Conservation (phyloP, 2,329 filamentous ascomycete species). For the Phyllosticta citrichinensis region DNA sequence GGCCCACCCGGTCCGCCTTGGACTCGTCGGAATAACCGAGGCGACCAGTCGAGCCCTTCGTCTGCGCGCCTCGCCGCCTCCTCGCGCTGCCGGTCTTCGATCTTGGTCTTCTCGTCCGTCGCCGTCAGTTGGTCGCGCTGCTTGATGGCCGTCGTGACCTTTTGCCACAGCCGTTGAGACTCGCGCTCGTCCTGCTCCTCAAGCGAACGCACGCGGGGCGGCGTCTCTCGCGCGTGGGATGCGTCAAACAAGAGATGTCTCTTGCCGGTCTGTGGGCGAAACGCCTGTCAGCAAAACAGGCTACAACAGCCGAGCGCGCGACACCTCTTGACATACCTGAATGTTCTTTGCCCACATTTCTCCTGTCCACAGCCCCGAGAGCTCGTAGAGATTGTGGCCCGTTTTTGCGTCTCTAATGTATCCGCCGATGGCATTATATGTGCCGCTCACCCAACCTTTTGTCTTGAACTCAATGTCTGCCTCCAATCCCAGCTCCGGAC, state of each 20-base stretch:
- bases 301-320: neutral
- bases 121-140: slow-evolving; percentile 78
- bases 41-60: slow-evolving; percentile 77
- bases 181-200: slow-evolving; percentile 84
- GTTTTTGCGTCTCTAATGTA: slow-evolving; percentile 80
- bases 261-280: slow-evolving; percentile 60
- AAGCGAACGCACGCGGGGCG: slow-evolving; percentile 64
- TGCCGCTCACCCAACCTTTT: slow-evolving; percentile 93
- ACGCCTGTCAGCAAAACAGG: slow-evolving; percentile 5
- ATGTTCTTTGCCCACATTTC: slow-evolving; percentile 89
- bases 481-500: slow-evolving; percentile 74
- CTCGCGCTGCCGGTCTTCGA: slow-evolving; percentile 85
- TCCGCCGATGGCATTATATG: slow-evolving; percentile 92
- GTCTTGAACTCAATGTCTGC: slow-evolving; percentile 98
- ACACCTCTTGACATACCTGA: slow-evolving; percentile 43
- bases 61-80: slow-evolving; percentile 73
- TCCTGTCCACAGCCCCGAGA: slow-evolving; percentile 86
- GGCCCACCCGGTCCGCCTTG: slow-evolving; percentile 57
- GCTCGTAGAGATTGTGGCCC: slow-evolving; percentile 78
- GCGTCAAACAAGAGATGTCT: slow-evolving; percentile 88
- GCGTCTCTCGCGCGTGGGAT: slow-evolving; percentile 62
- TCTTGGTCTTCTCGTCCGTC: slow-evolving; percentile 91
- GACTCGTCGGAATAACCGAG: slow-evolving; percentile 71
- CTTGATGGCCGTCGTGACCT: slow-evolving; percentile 71
- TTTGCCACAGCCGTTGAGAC: slow-evolving; percentile 78